Evolutionary conservation across 2,329 filamentous ascomycete genomes (phyloP).

Genomic region (Triangularia setosa): DNA sequence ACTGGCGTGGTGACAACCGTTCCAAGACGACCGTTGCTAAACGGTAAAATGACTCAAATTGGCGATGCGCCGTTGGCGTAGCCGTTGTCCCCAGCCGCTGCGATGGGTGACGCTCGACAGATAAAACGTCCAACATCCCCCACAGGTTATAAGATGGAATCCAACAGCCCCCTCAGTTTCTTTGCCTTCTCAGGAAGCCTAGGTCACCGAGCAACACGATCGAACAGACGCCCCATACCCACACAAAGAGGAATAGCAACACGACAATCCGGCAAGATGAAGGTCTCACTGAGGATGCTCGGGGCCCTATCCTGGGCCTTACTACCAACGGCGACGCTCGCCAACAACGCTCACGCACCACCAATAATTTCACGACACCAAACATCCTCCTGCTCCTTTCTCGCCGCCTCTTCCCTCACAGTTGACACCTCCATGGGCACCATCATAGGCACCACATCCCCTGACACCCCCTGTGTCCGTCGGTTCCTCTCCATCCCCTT

Average conservation of each 20-base stretch:
- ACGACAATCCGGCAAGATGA: neutral
- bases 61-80: neutral
- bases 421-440: slow-evolving; percentile 9
- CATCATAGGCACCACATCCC: slow-evolving; percentile 20
- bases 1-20: neutral
- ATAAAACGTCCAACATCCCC: neutral
- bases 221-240: no score
- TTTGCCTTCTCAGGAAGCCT: neutral
- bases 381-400: neutral
- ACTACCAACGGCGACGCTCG: neutral
- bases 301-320: neutral
- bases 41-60: neutral
- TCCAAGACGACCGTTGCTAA: neutral
- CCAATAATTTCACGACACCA: neutral
- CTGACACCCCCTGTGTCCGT: slow-evolving; percentile 18
- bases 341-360: neutral
- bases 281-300: neutral
- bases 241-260: neutral
- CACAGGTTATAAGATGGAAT: neutral
- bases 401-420: slow-evolving; percentile 1
- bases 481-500: slow-evolving; percentile 32
- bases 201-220: neutral
- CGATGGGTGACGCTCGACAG: neutral
- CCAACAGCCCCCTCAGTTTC: neutral
- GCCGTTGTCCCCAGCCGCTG: neutral